Conservation (phyloP, 345 rosid genomes). For the Eucalyptus lansdowneana region DNA sequence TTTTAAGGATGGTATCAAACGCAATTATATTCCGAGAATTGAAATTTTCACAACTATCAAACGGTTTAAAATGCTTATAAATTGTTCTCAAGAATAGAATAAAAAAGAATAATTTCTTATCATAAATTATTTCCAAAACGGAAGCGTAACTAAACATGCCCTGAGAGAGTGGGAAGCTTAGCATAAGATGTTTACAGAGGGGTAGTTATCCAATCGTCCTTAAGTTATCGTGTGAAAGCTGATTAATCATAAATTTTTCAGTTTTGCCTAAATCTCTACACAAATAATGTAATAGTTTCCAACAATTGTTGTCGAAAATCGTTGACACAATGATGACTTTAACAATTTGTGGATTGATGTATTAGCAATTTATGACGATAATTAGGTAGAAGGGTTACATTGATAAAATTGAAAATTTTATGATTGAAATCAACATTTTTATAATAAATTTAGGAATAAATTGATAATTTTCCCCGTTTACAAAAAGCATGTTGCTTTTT, state of each 20-base stretch:
- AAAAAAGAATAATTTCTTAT: too few species aligned
- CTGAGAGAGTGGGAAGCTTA: not conserved
- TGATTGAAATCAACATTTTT: accelerated
- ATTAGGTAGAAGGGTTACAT: not conserved
- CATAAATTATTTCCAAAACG: accelerated
- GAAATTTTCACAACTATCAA: accelerated
- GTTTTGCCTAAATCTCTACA: not conserved
- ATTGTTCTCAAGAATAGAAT: too few species aligned
- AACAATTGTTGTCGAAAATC: not conserved
- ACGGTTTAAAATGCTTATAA: too few species aligned
- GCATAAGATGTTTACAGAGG: not conserved
- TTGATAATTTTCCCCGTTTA: not conserved
- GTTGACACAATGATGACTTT: not conserved
- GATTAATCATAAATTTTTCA: not conserved
- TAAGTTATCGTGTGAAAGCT: accelerated
- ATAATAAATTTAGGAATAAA: not conserved
- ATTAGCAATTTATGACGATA: too few species aligned
- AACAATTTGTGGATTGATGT: not conserved
- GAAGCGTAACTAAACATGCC: not conserved
- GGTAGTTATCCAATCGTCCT: not conserved
- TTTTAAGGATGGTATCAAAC: too few species aligned
- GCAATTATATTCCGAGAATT: too few species aligned
- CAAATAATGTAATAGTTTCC: too few species aligned
- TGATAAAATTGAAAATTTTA: not conserved
- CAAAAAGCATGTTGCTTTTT: not conserved